Evolutionary conservation across 2,329 filamentous ascomycete genomes (phyloP), one percentile per base, ranked within the genome.

Genomic region (Mycosphaerelloides madeirae): DNA sequence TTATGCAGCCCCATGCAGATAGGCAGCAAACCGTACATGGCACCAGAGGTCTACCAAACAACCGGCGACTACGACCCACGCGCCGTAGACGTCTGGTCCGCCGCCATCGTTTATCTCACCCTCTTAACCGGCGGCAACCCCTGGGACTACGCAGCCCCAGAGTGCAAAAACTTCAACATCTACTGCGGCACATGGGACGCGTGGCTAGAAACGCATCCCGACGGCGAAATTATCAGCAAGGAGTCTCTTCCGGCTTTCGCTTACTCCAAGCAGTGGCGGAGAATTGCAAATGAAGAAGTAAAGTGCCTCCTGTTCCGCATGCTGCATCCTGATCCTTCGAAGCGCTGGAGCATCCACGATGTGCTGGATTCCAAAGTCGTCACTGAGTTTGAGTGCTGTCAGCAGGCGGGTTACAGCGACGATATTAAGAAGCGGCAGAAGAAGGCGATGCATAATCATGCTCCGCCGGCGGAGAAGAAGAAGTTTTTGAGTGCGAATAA

Each of bases 1-100:
- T 73, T 84, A 28, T 93, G 86, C 64, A 72, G 78, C 33, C 86
- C 88, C 3, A 88, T 87, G 15, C 85, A 94, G 54, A 91, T 87
- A 64, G 88, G 88, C 50, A 91, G 85, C 60, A 74, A 85, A 57
- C 88, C 88, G 1, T 95, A 95, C 64, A 89, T 93, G 57, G 86
- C 88, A 0, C 89, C 89, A 1, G 88, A 95, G 64, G 86, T 95
- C 4, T 71, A 93, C 29, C 75, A 74, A 35, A 87, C 86, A 71
- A 73, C 80, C 50, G 72, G 69, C 15, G 65, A 71, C 31, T 84
- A 84, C 58, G 89, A 95, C 61, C 84, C 89, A 1, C 81, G 87
- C 35, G 79, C 83, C 3, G 71, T 94, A 11, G 89, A 95, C 60
- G 84, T 94, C 11, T 95, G 89, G 89, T 84, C 85, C 43, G 84